phyloP scores from a whole-genome alignment of 1,139 yeast species.

The Candida freyschussii region DNA sequence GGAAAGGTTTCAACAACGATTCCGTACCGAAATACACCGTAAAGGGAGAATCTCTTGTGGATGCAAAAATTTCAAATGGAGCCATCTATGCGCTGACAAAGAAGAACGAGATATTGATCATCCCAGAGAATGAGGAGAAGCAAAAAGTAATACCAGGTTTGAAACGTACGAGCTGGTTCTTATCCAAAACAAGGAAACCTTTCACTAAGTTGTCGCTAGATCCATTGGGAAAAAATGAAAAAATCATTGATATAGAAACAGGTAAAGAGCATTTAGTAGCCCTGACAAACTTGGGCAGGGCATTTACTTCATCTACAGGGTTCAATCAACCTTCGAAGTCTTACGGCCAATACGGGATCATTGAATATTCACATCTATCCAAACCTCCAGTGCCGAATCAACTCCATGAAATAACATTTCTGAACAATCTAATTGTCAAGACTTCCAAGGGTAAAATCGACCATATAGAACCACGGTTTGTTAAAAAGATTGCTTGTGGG shows the following conservation, averaged over 20 bases:
- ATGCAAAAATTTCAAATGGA: constrained; percentile 49
- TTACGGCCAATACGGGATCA: constrained; percentile 80
- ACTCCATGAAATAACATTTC: constrained; percentile 31
- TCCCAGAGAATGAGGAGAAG: constrained; percentile 37
- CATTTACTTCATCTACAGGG: constrained; percentile 61
- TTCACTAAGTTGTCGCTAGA: constrained; percentile 12
- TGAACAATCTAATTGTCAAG: constrained; percentile 34
- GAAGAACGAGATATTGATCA: constrained; percentile 47
- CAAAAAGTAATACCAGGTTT: constrained; percentile 15
- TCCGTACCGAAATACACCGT: constrained; percentile 24
- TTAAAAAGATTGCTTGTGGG: constrained; percentile 67
- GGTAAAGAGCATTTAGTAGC: constrained; percentile 69
- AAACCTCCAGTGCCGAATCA: constrained; percentile 40
- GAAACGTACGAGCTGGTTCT: constrained; percentile 16
- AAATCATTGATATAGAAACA: constrained; percentile 44
- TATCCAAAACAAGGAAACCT: constrained; percentile 21
- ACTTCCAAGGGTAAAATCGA: constrained; percentile 27
- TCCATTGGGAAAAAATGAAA: constrained; percentile 37
- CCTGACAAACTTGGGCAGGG: constrained; percentile 56
- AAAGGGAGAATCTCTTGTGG: constrained; percentile 40
- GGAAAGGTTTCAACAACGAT: constrained; percentile 31
- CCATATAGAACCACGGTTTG: constrained; percentile 38
- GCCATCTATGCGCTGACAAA: constrained; percentile 53
- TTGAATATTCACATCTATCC: constrained; percentile 61
- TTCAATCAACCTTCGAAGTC: constrained; percentile 33